phyloP scores from a whole-genome alignment of 23 red algal species.

The Gracilaria vermiculophylla region DNA sequence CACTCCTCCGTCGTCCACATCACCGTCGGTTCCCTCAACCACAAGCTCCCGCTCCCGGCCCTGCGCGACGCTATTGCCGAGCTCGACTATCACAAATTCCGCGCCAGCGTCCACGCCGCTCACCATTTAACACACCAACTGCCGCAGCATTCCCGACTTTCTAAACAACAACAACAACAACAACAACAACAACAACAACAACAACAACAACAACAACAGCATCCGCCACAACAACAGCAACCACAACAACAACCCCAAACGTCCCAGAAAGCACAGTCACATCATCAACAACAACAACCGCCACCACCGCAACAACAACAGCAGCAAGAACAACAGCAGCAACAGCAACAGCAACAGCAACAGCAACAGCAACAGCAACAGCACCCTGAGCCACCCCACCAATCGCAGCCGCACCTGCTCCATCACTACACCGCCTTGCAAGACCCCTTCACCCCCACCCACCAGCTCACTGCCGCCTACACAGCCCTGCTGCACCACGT shows the following conservation, averaged over 20 bases:
- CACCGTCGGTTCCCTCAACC: background rate
- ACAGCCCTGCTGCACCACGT: background rate
- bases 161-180: background rate
- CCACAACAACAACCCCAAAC: background rate
- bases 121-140: background rate
- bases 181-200: too few species aligned
- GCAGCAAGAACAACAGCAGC: background rate
- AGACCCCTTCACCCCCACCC: background rate
- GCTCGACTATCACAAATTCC: conserved; percentile 7
- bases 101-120: background rate
- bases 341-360: background rate
- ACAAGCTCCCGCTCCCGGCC: conserved; percentile 25
- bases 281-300: background rate
- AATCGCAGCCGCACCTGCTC: background rate
- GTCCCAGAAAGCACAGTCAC: background rate
- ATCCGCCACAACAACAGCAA: background rate
- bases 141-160: background rate
- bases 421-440: background rate
- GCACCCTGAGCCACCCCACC: background rate
- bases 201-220: background rate
- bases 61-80: background rate
- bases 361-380: background rate
- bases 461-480: background rate
- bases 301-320: background rate
- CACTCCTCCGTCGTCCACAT: conserved; percentile 37